Conservation (phyloP, 768 basidiomycete species). For the Aureoboletus auriporus region DNA sequence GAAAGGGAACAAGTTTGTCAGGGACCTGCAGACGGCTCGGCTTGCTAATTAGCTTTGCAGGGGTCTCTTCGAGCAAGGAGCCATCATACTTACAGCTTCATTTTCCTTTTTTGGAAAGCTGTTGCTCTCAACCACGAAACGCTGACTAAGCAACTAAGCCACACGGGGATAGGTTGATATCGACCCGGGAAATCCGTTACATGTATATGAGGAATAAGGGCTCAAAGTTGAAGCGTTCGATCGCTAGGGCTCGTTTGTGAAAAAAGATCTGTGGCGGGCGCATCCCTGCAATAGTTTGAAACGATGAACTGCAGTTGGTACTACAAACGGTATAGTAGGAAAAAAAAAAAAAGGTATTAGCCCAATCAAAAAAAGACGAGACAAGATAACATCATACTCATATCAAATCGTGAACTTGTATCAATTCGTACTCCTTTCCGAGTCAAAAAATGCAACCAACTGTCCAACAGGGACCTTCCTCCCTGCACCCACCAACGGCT, state of each 20-base stretch:
- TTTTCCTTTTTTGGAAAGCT: slow-evolving; percentile 24
- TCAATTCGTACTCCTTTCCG: slow-evolving; percentile 18
- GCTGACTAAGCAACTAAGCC: slow-evolving; percentile 19
- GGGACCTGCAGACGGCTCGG: slow-evolving; percentile 6
- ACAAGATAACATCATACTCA: background rate
- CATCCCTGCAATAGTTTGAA: no score
- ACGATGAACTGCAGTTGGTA: no score
- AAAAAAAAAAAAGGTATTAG: no score
- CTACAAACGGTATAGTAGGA: no score
- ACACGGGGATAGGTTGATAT: no score
- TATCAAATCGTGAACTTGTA: no score
- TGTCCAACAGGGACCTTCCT: slow-evolving; percentile 73
- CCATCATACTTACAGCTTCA: slow-evolving; percentile 15
- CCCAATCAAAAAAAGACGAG: background rate
- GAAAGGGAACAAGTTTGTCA: slow-evolving; percentile 9
- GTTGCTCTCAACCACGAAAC: slow-evolving; percentile 16
- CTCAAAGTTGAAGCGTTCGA: no score
- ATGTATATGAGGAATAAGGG: no score
- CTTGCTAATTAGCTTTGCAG: slow-evolving; percentile 26
- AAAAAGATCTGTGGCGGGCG: no score
- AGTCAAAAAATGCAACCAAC: slow-evolving; percentile 81
- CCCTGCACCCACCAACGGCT: slow-evolving; percentile 32
- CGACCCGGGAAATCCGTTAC: no score
- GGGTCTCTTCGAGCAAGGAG: slow-evolving; percentile 14
- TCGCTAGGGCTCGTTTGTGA: no score